Conservation (phyloP, 306 rosid species). For the Leucaena leucocephala region DNA sequence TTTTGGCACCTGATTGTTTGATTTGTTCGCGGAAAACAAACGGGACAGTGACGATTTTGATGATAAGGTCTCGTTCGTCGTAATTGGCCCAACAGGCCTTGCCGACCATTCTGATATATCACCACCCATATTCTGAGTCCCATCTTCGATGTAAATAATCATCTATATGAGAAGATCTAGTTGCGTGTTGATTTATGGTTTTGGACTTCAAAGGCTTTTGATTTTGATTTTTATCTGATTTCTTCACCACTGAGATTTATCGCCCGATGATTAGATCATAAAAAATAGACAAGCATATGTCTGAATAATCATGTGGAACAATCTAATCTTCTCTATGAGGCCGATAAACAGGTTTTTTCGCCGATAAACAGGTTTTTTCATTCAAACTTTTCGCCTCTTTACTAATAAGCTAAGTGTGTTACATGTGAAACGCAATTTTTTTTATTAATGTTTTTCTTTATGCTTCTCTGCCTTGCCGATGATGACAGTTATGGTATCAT, state of each 20-base stretch:
- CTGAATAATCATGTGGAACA: conserved; percentile 68
- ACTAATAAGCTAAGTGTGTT: not conserved
- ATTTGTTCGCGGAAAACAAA: not conserved
- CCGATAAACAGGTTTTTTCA: conserved; percentile 1
- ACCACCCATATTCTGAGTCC: conserved; percentile 96
- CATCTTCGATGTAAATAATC: not conserved
- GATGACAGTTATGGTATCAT: conserved; percentile 29
- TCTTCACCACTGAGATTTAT: not conserved
- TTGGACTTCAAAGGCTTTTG: not conserved
- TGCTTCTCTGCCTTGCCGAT: not conserved
- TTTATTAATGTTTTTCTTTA: not conserved
- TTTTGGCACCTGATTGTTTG: not conserved
- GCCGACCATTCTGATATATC: conserved; percentile 96
- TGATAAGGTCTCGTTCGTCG: conserved; percentile 95
- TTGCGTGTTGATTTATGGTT: not conserved
- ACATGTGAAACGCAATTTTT: not conserved
- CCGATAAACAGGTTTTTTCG: conserved; percentile 31
- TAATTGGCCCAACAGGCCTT: conserved; percentile 71
- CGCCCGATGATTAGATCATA: conserved; percentile 64
- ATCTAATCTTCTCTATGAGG: conserved; percentile 90
- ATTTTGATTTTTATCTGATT: not conserved
- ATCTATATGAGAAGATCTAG: accelerated
- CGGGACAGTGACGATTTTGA: conserved; percentile 70
- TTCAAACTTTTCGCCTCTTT: not conserved
- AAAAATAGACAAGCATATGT: conserved; percentile 79